Percentiles rank a stretch among this genome's conserved stretches.
Evolutionary conservation across 768 basidiomycete species (phyloP).

Genomic region (Phlebiopsis gigantea): DNA sequence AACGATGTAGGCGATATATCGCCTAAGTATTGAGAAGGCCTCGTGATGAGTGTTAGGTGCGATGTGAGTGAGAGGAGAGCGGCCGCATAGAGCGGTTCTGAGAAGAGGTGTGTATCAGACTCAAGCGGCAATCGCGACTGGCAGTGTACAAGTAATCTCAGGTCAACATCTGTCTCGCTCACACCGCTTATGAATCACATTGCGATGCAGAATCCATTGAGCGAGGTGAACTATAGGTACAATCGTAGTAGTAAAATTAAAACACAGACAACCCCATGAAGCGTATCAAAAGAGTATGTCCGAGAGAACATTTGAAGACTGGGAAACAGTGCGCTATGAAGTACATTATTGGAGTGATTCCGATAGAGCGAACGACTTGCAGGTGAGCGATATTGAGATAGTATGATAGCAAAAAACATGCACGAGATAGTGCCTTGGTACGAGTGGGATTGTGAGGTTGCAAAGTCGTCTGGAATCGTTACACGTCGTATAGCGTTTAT

Average conservation of each 20-base stretch:
- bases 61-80: neutral
- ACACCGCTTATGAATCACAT: no score
- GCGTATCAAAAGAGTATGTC: neutral
- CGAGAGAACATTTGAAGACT: neutral
- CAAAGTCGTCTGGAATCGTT: neutral
- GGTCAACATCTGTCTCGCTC: no score
- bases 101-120: neutral
- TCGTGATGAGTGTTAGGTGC: neutral
- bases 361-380: neutral
- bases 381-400: neutral
- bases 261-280: neutral
- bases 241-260: neutral
- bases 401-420: neutral
- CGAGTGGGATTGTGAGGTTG: neutral
- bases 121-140: constrained; percentile 3
- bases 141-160: no score
- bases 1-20: neutral
- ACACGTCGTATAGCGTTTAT: neutral
- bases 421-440: neutral
- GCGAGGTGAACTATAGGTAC: constrained; percentile 1
- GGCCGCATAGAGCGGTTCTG: neutral
- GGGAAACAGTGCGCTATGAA: neutral
- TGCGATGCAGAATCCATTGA: neutral
- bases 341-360: neutral
- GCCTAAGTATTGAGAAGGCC: neutral